Conservation (phyloP, 306 rosid species). For the Prunus fruticosa region DNA sequence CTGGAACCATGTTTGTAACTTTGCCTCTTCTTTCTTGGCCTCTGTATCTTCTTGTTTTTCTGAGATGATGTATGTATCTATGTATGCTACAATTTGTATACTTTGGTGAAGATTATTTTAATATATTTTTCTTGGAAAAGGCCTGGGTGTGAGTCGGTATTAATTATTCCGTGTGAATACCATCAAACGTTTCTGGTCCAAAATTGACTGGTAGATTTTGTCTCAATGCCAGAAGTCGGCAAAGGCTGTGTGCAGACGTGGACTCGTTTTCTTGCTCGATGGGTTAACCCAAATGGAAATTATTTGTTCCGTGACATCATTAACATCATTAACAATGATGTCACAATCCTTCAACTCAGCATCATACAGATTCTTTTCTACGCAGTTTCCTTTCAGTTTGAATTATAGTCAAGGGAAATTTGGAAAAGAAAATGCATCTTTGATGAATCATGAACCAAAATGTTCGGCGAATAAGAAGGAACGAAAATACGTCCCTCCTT, state of each 20-base stretch:
- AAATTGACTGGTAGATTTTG: constrained; percentile 13
- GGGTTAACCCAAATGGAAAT: not conserved
- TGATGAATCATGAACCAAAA: not conserved
- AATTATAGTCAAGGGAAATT: too few relatives aligned
- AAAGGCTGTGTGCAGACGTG: not conserved
- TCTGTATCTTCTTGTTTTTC: not conserved
- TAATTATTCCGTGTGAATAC: not conserved
- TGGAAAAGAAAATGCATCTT: too few relatives aligned
- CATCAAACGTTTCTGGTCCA: not conserved
- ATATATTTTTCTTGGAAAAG: not conserved
- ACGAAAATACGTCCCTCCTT: too few relatives aligned
- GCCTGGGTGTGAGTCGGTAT: not conserved
- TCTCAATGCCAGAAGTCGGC: not conserved
- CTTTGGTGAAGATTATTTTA: not conserved
- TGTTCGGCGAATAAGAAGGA: not conserved
- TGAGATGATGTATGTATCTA: not conserved
- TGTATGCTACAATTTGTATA: not conserved
- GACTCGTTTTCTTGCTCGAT: not conserved
- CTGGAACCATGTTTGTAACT: constrained; percentile 29
- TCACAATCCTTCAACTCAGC: not conserved
- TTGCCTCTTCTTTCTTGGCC: not conserved
- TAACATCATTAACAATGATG: not conserved
- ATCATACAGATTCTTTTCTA: not conserved
- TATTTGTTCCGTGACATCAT: not conserved
- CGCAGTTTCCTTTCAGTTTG: not conserved